Evolutionary conservation across 768 basidiomycete species (phyloP), one percentile per base, ranked within the genome.

Genomic region (Plicaturopsis crispa): DNA sequence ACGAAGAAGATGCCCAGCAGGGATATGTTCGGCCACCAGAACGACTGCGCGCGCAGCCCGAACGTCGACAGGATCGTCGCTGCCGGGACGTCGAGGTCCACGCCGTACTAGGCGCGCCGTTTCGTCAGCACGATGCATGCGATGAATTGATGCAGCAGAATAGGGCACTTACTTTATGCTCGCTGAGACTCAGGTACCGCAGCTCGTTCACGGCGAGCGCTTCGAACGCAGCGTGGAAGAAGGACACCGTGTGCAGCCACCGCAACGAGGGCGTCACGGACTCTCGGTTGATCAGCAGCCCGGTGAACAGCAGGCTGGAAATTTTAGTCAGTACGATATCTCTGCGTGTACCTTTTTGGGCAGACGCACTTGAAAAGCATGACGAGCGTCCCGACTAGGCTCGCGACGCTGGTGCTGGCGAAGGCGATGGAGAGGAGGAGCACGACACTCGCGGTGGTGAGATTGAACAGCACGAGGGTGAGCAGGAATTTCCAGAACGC

Each of bases 401-500:
- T 94, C 2, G 93, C 94, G 20, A 99, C 80, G 38, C 88, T 82
- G 23, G 79, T 80, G 56, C 80, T 88, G 37, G 81, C 76, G 48
- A 96, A 86, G 1, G 87, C 79, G 41, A 98, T 88, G 17, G 90
- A 93, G 24, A 99, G 67, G 60, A 91, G 73, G 4, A 99, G 65
- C 16, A 98, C 85, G 28, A 94, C 84, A 53, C 84, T 88, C 20
- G 93, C 91, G 2, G 96, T 93, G 1, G 93, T 87, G 49, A 99
- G 62, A 63, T 99, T 99, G 80, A 98, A 98, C 26, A 99, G 63
- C 7, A 99, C 91, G 26, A 99, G 73, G 2, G 84, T 87, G 47
- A 98, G 78, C 66, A 97, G 82, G 68, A 99, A 98, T 66, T 96
- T 97, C 96, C 96, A 98, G 69, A 97, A 98, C 6, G 75, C 78